Evolutionary conservation across 2,329 filamentous ascomycete species (phyloP).

Genomic region (Clathrospora elynae): DNA sequence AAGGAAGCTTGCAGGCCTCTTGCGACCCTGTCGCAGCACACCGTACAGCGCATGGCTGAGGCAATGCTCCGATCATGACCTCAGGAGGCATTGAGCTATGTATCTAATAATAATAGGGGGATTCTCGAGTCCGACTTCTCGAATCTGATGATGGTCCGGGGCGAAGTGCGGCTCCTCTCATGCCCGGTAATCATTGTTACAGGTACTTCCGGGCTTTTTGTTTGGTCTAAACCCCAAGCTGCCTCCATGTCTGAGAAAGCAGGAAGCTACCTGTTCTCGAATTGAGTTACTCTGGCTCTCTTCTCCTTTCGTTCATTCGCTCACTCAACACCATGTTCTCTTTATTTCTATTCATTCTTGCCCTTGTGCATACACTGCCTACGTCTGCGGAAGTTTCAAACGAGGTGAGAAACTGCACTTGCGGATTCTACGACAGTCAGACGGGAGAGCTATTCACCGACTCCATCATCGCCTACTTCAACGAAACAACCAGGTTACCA

Average conservation of each 20-base stretch:
- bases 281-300: conserved; percentile 6
- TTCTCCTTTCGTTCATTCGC: conserved; percentile 11
- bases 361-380: conserved; percentile 22
- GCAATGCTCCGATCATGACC: conserved; percentile 12
- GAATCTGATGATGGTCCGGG: conserved; percentile 1
- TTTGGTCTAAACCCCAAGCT: conserved; percentile 3
- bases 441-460: conserved; percentile 53
- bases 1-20: conserved; percentile 14
- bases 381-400: conserved; percentile 25
- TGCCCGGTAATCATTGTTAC: conserved; percentile 10
- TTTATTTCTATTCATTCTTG: conserved; percentile 14
- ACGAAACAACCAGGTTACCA: conserved; percentile 50
- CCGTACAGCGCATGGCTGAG: conserved; percentile 9
- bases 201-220: conserved; percentile 5
- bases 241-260: neutral
- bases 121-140: conserved; percentile 2
- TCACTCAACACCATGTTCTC: conserved; percentile 22
- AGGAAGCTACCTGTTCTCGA: conserved; percentile 11
- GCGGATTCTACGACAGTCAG: conserved; percentile 53
- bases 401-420: conserved; percentile 48
- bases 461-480: conserved; percentile 57
- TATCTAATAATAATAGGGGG: conserved; percentile 16
- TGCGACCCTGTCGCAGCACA: conserved; percentile 8
- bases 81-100: conserved; percentile 6
- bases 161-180: conserved; percentile 13